These are phyloP conservation scores for Verticillium zaregamsianum DNA, from an alignment of 2,329 filamentous ascomycete species.

Conservation along the genomic window DNA sequence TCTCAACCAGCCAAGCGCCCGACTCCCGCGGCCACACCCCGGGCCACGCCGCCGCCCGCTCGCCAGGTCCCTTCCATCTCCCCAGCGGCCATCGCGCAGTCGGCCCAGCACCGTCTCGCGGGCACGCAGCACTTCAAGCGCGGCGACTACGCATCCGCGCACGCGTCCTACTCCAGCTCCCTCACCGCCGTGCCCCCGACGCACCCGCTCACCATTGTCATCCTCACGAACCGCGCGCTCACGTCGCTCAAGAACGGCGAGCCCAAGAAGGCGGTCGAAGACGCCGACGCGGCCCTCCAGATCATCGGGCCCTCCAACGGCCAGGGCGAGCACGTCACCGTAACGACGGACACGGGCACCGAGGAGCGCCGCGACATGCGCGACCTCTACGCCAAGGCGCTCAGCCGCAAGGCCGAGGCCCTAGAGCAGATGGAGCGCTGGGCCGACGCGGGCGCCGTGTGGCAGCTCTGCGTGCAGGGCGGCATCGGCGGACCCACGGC, in stretches of 20 bases:
- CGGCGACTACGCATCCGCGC: conserved; percentile 85
- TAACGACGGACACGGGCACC: conserved; percentile 49
- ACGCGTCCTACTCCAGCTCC: conserved; percentile 76
- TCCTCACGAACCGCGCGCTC: conserved; percentile 86
- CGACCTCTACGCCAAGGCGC: conserved; percentile 87
- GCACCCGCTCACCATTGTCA: conserved; percentile 83
- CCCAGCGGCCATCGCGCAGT: conserved; percentile 65
- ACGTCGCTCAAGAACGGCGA: conserved; percentile 90
- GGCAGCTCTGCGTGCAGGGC: conserved; percentile 77
- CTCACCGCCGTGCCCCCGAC: conserved; percentile 67
- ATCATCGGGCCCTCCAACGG: conserved; percentile 79
- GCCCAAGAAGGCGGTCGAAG: conserved; percentile 78
- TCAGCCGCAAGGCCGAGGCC: conserved; percentile 92
- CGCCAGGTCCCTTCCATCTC: conserved; percentile 65
- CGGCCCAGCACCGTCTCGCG: conserved; percentile 71
- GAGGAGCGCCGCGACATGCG: conserved; percentile 77
- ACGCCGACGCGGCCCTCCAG: conserved; percentile 75
- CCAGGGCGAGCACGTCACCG: conserved; percentile 72
- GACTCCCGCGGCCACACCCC: conserved; percentile 29
- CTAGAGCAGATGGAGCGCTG: conserved; percentile 95
- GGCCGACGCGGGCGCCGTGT: conserved; percentile 74
- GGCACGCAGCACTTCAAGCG: conserved; percentile 90
- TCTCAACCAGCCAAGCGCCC: conserved; percentile 26
- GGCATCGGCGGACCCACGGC: conserved; percentile 83
- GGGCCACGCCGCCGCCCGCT: conserved; percentile 41